Evolutionary conservation across 352 stramenopile species (phyloP), one percentile per base, ranked within the genome.

Genomic region (Phytophthora crassamura): DNA sequence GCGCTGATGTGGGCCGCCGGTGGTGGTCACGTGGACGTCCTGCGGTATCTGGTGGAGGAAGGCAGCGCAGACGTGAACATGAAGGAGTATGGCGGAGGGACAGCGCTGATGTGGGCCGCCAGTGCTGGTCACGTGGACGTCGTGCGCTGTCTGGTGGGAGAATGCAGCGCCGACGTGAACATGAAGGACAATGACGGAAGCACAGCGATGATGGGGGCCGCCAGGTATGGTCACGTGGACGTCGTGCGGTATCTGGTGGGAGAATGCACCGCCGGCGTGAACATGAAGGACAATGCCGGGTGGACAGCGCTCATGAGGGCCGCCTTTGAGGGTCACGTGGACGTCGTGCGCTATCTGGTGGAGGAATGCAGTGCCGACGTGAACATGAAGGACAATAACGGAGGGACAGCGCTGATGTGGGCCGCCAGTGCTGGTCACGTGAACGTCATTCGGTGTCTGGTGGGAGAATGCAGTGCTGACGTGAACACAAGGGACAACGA

Each of bases 131-230:
- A 28, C 30, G 7, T 47, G 5, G 18, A 28, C 12, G 4, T 47
- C 11, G 8, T 47, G 10, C 8, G 18, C 10, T 47, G 18, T 14
- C 41, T 47, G 6, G 4, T 28, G 14, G 18, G 14, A n/a, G 7
- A 14, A 6, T 9, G 18, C 30, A 20, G 18, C 3, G 12, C 7
- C 14, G 41, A 47, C 16, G 40, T 47, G 1, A 30, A 32, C 16
- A 16, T 18, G 14, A 47, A 12, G 28, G 28, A 47, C 14, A 12
- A 32, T n/a, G 3, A 33, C 30, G 46, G 46, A 12, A 5, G 12
- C 4, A 39, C 53, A 46, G 41, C 40, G 15, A 30, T 61, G n/a
- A 42, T 50, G 25, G 15, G 8, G n/a, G 51, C 51, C 25, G 39
- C 39, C 22, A 2, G 11, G 20, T 30, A n/a, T 5, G 35, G 35